Conservation (phyloP, 1,139 yeast genomes). For the Candida tunisiensis region DNA sequence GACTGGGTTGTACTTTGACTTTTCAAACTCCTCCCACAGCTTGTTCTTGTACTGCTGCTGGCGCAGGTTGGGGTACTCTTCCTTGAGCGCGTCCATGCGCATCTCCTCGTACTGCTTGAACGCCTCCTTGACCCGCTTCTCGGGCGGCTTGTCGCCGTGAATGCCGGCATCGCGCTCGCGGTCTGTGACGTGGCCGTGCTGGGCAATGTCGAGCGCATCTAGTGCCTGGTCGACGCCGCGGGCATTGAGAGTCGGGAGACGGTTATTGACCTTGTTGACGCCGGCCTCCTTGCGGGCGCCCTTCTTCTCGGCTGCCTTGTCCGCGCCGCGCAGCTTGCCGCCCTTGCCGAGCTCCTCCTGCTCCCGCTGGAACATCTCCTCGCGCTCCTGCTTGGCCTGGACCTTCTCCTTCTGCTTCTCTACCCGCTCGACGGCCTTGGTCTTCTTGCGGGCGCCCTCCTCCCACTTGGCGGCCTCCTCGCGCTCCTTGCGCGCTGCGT, state of each 20-base stretch:
- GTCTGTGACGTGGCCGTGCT: neutral
- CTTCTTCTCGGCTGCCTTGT: neutral
- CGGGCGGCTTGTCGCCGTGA: constrained; percentile 42
- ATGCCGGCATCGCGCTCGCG: neutral
- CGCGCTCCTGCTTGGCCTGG: constrained; percentile 50
- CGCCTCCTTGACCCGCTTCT: constrained; percentile 49
- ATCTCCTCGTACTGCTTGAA: constrained; percentile 56
- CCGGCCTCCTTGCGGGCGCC: constrained; percentile 3
- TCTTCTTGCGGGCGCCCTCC: constrained; percentile 20
- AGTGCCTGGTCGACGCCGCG: constrained; percentile 1
- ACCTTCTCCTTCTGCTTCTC: constrained; percentile 57
- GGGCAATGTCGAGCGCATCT: neutral
- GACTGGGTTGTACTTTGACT: constrained; percentile 43
- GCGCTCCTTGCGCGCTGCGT: constrained; percentile 33
- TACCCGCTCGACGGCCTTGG: constrained; percentile 17
- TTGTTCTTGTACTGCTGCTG: constrained; percentile 55
- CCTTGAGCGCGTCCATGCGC: constrained; percentile 47
- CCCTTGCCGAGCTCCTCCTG: constrained; percentile 55
- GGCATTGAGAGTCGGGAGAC: neutral
- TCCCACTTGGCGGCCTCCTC: constrained; percentile 28
- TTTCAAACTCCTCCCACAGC: constrained; percentile 52
- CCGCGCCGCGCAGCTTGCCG: constrained; percentile 30
- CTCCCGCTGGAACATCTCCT: constrained; percentile 66
- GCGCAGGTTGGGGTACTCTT: constrained; percentile 56
- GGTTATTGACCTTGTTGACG: constrained; percentile 5